Conservation (phyloP, 2,329 filamentous ascomycete species). For the Calcarisporium arbuscula region DNA sequence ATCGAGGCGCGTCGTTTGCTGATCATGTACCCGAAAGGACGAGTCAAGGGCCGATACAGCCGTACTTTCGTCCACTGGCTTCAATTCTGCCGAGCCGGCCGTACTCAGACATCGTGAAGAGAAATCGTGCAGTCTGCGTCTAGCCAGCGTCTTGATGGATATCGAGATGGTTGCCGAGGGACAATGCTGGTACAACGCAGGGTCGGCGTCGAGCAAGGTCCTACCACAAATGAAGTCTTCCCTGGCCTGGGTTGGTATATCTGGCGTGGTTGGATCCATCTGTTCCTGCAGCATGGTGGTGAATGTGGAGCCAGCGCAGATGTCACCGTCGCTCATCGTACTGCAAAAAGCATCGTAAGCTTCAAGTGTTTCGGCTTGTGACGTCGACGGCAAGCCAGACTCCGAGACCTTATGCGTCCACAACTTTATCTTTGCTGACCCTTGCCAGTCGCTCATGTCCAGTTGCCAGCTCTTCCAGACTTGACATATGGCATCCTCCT, state of each 20-base stretch:
- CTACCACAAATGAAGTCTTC: conserved; percentile 47
- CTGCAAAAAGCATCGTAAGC: conserved; percentile 50
- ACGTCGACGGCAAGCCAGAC: conserved; percentile 5
- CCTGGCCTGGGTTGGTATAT: conserved; percentile 37
- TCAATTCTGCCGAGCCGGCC: conserved; percentile 9
- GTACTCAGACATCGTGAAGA: neutral
- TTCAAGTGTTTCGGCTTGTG: conserved; percentile 33
- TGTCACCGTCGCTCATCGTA: conserved; percentile 59
- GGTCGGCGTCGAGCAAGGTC: conserved; percentile 40
- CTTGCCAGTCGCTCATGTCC: conserved; percentile 53
- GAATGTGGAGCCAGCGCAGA: conserved; percentile 45
- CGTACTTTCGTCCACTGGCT: conserved; percentile 24
- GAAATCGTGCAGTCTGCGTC: conserved; percentile 15
- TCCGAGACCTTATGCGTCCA: conserved; percentile 24
- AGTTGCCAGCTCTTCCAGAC: conserved; percentile 62
- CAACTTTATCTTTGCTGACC: conserved; percentile 28
- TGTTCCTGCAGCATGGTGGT: conserved; percentile 37
- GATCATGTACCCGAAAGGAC: conserved; percentile 23
- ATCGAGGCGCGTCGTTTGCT: conserved; percentile 40
- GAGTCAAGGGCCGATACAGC: conserved; percentile 31
- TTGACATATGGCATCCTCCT: conserved; percentile 60
- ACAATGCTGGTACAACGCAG: conserved; percentile 21
- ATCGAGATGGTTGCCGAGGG: conserved; percentile 20
- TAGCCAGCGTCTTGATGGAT: conserved; percentile 21
- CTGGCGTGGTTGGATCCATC: conserved; percentile 59